Evolutionary conservation across 2,329 filamentous ascomycete genomes (phyloP).

Genomic region (Scedosporium aurantiacum): DNA sequence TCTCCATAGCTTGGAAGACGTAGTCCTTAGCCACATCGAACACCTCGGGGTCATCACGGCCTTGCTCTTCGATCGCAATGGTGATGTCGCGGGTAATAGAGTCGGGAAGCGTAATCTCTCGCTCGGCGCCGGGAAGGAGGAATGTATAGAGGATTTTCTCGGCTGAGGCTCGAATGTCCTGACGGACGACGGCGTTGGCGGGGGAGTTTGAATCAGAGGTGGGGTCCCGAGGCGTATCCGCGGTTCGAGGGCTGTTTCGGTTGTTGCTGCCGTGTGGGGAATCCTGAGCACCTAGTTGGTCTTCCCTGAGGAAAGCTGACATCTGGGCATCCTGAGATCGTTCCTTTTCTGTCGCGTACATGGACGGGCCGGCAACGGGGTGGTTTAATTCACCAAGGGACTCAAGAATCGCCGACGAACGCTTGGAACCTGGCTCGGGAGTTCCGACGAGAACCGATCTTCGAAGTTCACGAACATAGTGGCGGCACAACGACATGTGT

Average conservation of each 20-base stretch:
- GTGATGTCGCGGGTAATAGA: conserved; percentile 81
- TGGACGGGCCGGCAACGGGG: conserved; percentile 47
- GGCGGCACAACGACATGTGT: conserved; percentile 93
- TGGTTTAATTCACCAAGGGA: conserved; percentile 56
- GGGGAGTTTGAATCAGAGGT: conserved; percentile 73
- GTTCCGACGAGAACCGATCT: conserved; percentile 88
- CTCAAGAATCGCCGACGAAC: conserved; percentile 72
- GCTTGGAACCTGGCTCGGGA: conserved; percentile 72
- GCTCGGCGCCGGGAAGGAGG: conserved; percentile 84
- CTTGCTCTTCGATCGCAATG: conserved; percentile 76
- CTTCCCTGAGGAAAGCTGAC: conserved; percentile 75
- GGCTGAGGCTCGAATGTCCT: conserved; percentile 84
- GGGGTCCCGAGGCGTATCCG: conserved; percentile 41
- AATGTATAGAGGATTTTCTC: conserved; percentile 99
- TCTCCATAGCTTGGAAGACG: conserved; percentile 98
- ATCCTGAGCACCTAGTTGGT: conserved; percentile 37
- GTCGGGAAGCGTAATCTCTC: conserved; percentile 88
- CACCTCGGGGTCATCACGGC: conserved; percentile 89
- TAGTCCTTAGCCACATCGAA: conserved; percentile 98
- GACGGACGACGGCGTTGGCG: conserved; percentile 70
- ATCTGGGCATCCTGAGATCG: conserved; percentile 79
- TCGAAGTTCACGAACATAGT: conserved; percentile 92
- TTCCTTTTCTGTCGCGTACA: conserved; percentile 57
- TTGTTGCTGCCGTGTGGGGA: conserved; percentile 39
- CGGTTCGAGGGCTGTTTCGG: conserved; percentile 45